phyloP scores from a whole-genome alignment of 1,284 basidiomycete species.

The Tilletia caries region DNA sequence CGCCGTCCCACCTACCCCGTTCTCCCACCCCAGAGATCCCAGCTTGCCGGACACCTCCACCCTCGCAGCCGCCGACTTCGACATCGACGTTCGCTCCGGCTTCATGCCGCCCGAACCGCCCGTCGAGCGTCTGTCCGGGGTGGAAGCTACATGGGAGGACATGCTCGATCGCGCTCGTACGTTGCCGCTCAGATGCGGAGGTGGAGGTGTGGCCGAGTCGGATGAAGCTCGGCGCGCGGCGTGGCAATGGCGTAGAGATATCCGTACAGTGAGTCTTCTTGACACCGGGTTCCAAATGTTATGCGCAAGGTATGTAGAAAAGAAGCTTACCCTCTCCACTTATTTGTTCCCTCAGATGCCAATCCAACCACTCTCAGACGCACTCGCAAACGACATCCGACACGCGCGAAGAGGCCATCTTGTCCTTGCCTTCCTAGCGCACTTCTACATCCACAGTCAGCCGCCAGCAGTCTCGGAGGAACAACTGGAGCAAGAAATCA shows the following conservation, averaged over 20 bases:
- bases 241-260: conserved; percentile 63
- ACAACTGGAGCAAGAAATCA: conserved; percentile 22
- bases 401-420: conserved; percentile 69
- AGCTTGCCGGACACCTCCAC: conserved; percentile 69
- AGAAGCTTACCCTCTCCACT: not conserved
- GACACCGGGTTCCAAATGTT: not conserved
- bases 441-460: conserved; percentile 81
- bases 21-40: conserved; percentile 29
- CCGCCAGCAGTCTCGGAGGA: conserved; percentile 40
- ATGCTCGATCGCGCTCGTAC: conserved; percentile 58
- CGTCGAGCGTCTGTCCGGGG: conserved; percentile 61
- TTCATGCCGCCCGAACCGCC: conserved; percentile 84
- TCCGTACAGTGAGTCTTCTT: conserved; percentile 59
- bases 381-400: conserved; percentile 39
- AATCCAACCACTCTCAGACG: conserved; percentile 28
- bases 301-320: not conserved
- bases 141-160: conserved; percentile 65
- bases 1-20: conserved; percentile 16
- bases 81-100: conserved; percentile 84
- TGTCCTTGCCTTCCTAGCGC: conserved; percentile 78
- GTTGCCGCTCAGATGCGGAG: conserved; percentile 38
- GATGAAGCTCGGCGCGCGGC: conserved; percentile 26
- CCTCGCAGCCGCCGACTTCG: conserved; percentile 87
- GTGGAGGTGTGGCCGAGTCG: conserved; percentile 31
- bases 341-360: conserved; percentile 28